Conservation (phyloP, 179 eudicot species). For the Spergularia azorica region DNA sequence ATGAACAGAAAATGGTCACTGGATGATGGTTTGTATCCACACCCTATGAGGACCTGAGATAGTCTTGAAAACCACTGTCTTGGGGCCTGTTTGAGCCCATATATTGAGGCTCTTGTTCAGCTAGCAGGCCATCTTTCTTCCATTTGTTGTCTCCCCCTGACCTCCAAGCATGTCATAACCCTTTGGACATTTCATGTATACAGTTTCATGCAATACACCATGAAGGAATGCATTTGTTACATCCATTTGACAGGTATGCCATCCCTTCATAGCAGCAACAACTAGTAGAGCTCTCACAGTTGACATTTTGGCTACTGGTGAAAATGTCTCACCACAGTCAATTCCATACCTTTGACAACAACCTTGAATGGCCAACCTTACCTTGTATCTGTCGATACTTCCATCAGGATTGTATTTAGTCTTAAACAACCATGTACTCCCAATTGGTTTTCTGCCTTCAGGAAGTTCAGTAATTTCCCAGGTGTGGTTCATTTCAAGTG, state of each 20-base stretch:
- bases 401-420: neutral
- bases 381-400: neutral
- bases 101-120: neutral
- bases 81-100: neutral
- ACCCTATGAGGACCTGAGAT: rapidly evolving
- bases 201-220: neutral
- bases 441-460: neutral
- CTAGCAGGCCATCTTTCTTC: neutral
- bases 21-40: neutral
- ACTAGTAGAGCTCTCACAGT: neutral
- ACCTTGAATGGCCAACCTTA: neutral
- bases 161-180: neutral
- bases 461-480: neutral
- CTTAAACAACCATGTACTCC: neutral
- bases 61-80: neutral
- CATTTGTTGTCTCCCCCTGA: neutral
- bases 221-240: neutral
- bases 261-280: neutral
- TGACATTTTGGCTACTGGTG: neutral
- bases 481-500: neutral
- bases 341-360: neutral
- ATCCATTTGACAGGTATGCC: neutral
- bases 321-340: neutral
- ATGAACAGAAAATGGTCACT: neutral
- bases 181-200: neutral